Conservation (phyloP, 768 basidiomycete genomes). For the Auriscalpium orientale region DNA sequence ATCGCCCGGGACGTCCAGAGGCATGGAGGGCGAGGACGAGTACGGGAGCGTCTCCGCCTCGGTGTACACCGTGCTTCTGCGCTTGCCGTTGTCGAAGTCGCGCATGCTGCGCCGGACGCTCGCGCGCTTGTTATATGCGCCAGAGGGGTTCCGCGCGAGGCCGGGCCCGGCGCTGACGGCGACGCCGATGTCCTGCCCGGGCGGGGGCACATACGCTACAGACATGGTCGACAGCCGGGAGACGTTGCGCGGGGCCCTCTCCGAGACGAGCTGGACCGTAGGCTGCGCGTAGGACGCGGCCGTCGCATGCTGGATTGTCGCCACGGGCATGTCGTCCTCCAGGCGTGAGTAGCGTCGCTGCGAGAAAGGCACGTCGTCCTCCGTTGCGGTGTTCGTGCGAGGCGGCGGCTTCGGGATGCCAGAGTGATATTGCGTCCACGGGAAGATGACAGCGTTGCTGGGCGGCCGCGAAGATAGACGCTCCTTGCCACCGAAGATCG, state of each 20-base stretch:
- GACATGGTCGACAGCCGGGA: constrained; percentile 16
- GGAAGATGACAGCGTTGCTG: constrained; percentile 40
- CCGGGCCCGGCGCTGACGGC: constrained; percentile 10
- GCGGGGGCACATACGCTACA: constrained; percentile 2
- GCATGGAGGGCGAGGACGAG: constrained; percentile 18
- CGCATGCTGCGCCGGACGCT: constrained; percentile 12
- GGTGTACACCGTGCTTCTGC: constrained; percentile 11
- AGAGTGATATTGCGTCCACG: constrained; percentile 29
- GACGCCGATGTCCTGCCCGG: constrained; percentile 14
- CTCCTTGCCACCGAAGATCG: constrained; percentile 74
- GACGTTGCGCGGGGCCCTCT: not conserved
- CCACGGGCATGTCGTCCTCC: not conserved
- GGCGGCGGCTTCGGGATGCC: constrained; percentile 10
- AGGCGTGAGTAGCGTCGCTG: constrained; percentile 6
- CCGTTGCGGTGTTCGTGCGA: not conserved
- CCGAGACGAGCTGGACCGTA: not conserved
- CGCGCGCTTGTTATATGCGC: constrained; percentile 2
- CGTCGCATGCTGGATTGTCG: constrained; percentile 2
- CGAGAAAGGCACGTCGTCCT: not conserved
- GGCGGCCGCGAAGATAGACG: constrained; percentile 37
- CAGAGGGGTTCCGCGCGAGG: not conserved
- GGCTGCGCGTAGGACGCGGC: constrained; percentile 1
- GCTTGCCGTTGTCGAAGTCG: constrained; percentile 4
- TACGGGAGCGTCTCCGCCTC: constrained; percentile 13
- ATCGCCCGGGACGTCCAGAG: constrained; percentile 19